A percentile compares a stretch with the other conserved stretches of the same genome.
Conservation (phyloP, 352 stramenopile genomes). For the Peronospora tabacina region DNA sequence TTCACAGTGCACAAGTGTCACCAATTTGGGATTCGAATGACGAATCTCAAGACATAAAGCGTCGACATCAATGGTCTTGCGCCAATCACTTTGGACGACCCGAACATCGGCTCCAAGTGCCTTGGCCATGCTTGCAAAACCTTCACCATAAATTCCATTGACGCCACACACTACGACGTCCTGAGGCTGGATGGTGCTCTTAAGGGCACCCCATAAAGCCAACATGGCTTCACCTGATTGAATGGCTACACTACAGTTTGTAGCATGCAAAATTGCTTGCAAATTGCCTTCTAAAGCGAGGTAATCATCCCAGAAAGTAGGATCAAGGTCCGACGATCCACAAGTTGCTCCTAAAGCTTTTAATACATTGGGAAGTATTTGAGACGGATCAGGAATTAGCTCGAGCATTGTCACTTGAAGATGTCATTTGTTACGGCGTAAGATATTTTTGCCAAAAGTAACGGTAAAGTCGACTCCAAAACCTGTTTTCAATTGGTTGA, state of each 20-base stretch:
- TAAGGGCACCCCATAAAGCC: slow-evolving; percentile 44
- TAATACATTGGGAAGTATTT: slow-evolving; percentile 37
- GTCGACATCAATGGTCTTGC: slow-evolving; percentile 30
- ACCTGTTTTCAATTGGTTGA: too few species aligned
- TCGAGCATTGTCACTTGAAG: slow-evolving; percentile 14
- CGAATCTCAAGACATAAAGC: slow-evolving; percentile 34
- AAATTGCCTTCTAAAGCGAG: slow-evolving; percentile 31
- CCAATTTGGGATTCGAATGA: slow-evolving; percentile 35
- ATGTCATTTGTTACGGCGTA: neutral
- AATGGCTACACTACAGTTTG: slow-evolving; percentile 34
- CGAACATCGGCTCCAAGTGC: slow-evolving; percentile 34
- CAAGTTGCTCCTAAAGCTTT: slow-evolving; percentile 24
- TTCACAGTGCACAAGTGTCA: slow-evolving; percentile 51
- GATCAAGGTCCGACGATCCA: slow-evolving; percentile 44
- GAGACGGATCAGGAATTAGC: slow-evolving; percentile 36
- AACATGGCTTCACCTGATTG: slow-evolving; percentile 57
- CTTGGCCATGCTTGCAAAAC: slow-evolving; percentile 44
- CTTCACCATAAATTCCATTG: slow-evolving; percentile 44
- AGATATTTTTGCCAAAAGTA: too few species aligned
- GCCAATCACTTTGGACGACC: slow-evolving; percentile 36
- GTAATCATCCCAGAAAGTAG: slow-evolving; percentile 49
- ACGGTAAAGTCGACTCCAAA: too few species aligned
- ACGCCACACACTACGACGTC: slow-evolving; percentile 40
- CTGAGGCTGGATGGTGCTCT: slow-evolving; percentile 33
- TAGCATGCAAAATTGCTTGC: slow-evolving; percentile 31